Evolutionary conservation across 371 early-diverging fungal genomes (phyloP).

Genomic region (Capillidium heterosporum): DNA sequence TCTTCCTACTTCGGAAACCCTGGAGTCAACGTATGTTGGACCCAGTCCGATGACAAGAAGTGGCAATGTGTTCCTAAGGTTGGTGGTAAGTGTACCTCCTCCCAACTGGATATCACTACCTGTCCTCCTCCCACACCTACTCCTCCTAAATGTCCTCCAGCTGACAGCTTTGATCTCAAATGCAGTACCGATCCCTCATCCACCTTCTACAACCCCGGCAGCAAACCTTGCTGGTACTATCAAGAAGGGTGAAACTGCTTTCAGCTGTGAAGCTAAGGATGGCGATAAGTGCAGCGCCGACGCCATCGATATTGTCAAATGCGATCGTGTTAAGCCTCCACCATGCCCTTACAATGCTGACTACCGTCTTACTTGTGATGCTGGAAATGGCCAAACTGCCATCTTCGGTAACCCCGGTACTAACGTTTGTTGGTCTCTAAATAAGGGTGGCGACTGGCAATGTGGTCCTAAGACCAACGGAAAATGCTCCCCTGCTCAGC

Average conservation of each 20-base stretch:
- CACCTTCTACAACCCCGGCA: not conserved
- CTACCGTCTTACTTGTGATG: not conserved
- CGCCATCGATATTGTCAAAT: not conserved
- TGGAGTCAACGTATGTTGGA: not conserved
- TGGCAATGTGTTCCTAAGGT: not conserved
- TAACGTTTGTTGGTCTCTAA: not conserved
- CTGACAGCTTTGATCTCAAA: not conserved
- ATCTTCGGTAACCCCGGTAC: not conserved
- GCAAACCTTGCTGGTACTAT: not conserved
- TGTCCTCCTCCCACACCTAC: not conserved
- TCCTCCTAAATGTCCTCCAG: not conserved
- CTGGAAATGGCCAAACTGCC: not conserved
- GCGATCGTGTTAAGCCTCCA: not conserved
- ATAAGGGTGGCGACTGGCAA: not conserved
- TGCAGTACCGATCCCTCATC: not conserved
- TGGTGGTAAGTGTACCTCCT: not conserved
- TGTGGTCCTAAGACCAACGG: not conserved
- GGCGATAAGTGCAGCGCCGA: not conserved
- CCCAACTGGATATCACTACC: not conserved
- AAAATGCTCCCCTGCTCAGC: not conserved
- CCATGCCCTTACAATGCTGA: not conserved
- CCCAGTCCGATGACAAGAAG: not conserved
- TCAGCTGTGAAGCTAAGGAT: not conserved
- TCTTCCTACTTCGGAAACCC: not conserved
- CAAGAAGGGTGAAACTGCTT: not conserved